Evolutionary conservation across 441 rosid species (phyloP), one percentile per base, ranked within the genome.

Genomic region (Populus hybrid): DNA sequence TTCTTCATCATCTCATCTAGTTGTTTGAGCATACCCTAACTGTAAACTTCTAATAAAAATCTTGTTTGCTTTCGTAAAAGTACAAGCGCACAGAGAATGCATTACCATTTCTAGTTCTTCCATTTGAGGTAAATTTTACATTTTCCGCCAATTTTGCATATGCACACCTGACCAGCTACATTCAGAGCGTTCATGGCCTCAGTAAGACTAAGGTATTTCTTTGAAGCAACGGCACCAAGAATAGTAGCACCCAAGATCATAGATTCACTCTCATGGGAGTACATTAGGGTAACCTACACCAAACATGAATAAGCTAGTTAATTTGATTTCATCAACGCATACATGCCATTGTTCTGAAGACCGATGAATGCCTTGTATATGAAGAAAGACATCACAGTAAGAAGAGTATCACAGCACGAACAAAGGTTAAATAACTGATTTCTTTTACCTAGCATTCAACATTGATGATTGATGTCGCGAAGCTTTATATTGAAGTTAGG

Each of bases 201-300:
- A 59, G 61, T 83, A 53, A 92, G 84, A 83, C 88, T 87, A 36
- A 86, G 79, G 68, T 90, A 90, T 82, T 80, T 88, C 88, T 90
- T 95, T 77, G 91, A 87, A 76, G 97, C 97, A 71, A 94, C 98
- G 3, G 93, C 90, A 78, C 99, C 97, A 29, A 94, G 95, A 84
- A 94, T 95, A 35, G 99, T 93, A 83, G 98, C 97, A 79, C 98
- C 98, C 72, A 95, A 77, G 63, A 95, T 94, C 72, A 94, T 93
- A 53, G 97, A 88, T 87, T 95, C 94, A 74, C 87, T 95, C 99
- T 73, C 94, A 90, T 0, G 97, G 99, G 82, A 94, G 97, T 81
- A 91, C 82, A 67, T 94, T 89, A 42, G 93, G 90, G 82, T 89
- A 95, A 85, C 99, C 99, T 93, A 84, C 73, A 86, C 26, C 74